Evolutionary conservation across 306 rosid genomes (phyloP).

Genomic region (Fragaria nilgerrensis): DNA sequence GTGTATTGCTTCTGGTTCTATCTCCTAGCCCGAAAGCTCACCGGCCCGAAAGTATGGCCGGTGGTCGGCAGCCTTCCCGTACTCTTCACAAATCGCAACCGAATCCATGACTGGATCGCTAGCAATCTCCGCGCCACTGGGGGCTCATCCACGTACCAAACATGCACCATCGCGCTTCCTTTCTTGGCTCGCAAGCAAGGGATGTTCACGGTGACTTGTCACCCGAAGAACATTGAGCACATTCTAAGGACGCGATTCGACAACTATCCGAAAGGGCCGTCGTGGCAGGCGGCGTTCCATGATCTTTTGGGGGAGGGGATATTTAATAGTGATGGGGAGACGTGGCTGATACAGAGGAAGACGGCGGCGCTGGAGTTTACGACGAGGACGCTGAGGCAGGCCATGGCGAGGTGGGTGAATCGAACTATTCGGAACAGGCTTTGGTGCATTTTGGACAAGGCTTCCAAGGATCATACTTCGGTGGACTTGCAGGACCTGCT

Average conservation of each 20-base stretch:
- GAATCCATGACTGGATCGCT: slow-evolving; percentile 82
- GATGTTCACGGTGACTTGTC: slow-evolving; percentile 66
- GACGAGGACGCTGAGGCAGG: slow-evolving; percentile 74
- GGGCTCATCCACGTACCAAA: slow-evolving; percentile 68
- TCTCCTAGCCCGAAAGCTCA: slow-evolving; percentile 46
- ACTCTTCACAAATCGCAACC: slow-evolving; percentile 49
- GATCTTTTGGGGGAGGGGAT: slow-evolving; percentile 90
- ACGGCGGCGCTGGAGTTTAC: slow-evolving; percentile 98
- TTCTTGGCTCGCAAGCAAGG: slow-evolving; percentile 66
- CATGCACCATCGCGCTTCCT: slow-evolving; percentile 67
- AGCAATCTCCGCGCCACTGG: slow-evolving; percentile 55
- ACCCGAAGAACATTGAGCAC: slow-evolving; percentile 84
- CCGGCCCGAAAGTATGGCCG: slow-evolving; percentile 77
- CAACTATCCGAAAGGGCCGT: slow-evolving; percentile 88
- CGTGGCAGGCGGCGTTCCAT: slow-evolving; percentile 82
- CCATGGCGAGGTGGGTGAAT: slow-evolving; percentile 97
- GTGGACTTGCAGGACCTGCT: slow-evolving; percentile 87
- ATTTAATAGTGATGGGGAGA: slow-evolving; percentile 88
- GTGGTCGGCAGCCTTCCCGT: slow-evolving; percentile 73
- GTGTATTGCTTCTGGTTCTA: slow-evolving; percentile 67
- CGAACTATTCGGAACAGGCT: slow-evolving; percentile 69
- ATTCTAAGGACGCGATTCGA: slow-evolving; percentile 71
- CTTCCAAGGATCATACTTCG: slow-evolving; percentile 36
- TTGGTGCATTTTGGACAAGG: slow-evolving; percentile 79
- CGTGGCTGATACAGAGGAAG: slow-evolving; percentile 88